Evolutionary conservation across 495 filamentous ascomycete genomes (phyloP).

Genomic region (Cercophora samala): DNA sequence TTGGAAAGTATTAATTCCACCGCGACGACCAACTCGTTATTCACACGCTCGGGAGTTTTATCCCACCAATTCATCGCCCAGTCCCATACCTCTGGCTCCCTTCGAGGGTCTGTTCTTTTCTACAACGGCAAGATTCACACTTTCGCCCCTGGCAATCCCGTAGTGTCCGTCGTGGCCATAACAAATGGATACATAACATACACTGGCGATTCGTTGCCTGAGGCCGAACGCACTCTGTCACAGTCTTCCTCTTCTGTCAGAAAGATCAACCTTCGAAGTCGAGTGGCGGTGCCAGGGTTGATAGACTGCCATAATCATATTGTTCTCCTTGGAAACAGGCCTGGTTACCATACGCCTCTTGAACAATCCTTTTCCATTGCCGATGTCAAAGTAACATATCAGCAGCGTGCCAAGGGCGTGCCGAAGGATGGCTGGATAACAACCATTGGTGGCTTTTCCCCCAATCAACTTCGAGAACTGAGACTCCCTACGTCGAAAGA

Average conservation of each 20-base stretch:
- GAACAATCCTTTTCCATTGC: neutral
- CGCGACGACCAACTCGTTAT: neutral
- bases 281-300: neutral
- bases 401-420: neutral
- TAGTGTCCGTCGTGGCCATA: neutral
- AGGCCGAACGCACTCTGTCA: neutral
- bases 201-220: neutral
- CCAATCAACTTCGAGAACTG: neutral
- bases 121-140: conserved; percentile 1
- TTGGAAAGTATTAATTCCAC: neutral
- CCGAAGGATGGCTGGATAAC: neutral
- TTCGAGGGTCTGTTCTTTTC: neutral
- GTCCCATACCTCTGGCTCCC: neutral
- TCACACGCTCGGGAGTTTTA: neutral
- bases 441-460: conserved; percentile 1
- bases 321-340: neutral
- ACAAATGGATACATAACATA: neutral
- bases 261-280: neutral
- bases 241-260: neutral
- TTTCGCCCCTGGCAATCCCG: neutral
- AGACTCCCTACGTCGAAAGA: neutral
- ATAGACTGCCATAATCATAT: conserved; percentile 3
- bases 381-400: neutral
- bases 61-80: neutral
- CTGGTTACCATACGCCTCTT: neutral